Evolutionary conservation across 179 eudicot genomes (phyloP).

Genomic region (Spinacia oleracea): DNA sequence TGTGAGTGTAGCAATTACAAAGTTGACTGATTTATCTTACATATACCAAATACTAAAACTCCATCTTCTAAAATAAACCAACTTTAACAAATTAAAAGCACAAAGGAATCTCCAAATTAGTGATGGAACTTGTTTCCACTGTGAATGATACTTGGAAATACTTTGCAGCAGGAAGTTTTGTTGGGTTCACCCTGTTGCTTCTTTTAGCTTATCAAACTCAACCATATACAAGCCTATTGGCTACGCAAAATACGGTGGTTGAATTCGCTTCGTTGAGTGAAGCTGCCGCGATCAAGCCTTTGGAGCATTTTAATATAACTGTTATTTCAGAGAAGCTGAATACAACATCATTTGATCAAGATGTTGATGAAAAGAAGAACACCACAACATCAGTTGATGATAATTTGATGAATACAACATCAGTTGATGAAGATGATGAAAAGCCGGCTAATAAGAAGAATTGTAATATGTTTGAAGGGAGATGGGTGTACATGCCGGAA

Average conservation of each 20-base stretch:
- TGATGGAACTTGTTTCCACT: slow-evolving; percentile 37
- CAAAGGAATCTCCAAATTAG: not conserved
- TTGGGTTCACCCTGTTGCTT: slow-evolving; percentile 28
- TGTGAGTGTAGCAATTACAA: slow-evolving; percentile 9
- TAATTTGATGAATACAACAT: too few species aligned
- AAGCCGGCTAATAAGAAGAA: not conserved
- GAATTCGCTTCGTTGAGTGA: not conserved
- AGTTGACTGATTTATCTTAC: slow-evolving; percentile 4
- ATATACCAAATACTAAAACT: not conserved
- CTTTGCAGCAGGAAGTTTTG: slow-evolving; percentile 31
- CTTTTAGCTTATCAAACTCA: slow-evolving; percentile 14
- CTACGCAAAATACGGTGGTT: not conserved
- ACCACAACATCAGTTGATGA: too few species aligned
- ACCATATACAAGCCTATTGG: not conserved
- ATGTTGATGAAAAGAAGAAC: not conserved
- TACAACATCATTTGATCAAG: not conserved
- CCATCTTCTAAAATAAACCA: not conserved
- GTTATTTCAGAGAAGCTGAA: not conserved
- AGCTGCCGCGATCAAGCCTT: not conserved
- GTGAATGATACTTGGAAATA: slow-evolving; percentile 40
- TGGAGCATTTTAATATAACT: slow-evolving; percentile 1
- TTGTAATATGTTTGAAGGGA: slow-evolving; percentile 40
- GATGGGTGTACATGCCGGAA: slow-evolving; percentile 35
- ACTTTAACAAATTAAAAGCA: not conserved
- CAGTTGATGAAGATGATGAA: too few species aligned